Evolutionary conservation across 169 alveolate species (phyloP), one percentile per base, ranked within the genome.

Genomic region (Plasmodium yoelii): DNA sequence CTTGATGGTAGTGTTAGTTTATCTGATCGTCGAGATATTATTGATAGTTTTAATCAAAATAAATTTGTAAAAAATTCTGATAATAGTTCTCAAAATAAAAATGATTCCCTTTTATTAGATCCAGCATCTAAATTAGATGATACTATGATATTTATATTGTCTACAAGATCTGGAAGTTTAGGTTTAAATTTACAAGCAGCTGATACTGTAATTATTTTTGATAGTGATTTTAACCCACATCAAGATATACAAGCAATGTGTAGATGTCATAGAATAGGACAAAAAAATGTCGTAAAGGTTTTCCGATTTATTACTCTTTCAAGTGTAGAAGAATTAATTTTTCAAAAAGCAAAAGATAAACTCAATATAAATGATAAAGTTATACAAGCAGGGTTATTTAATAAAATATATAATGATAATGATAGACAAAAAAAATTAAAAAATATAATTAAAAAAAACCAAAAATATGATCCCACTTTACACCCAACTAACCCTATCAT

Each of bases 91-190:
- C 6, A 34, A 3, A 34, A 34, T 3, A 4, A 34, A 3, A 0
- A 22, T 22, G 7, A 22, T 22, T 34, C 42, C 2, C 1, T 0
- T 34, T 34, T 34, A 34, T 3, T 5, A 34, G 0, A 0, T 3
- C 42, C 2, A 39, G 53, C 26, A 9, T 18, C 26, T 22, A 22
- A 22, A 22, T 22, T 22, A 22, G 39, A 60, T 7, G 60, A 80
- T 13, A 13, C 90, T 15, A 67, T 80, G 80, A 95, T 94, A 51
- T 96, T 77, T 46, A 77, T 77, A 34, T 26, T 99, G 15, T 96
- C 99, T 28, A 98, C 99, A 0, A 95, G 99, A 71, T 99, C 99
- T 1, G 99, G 99, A 2, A 99, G 99, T 9, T 95, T 96, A 12
- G 99, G 99, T 1, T 96, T 99, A 19, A 98, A 99, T 92, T 94